phyloP scores from a whole-genome alignment of 2,329 filamentous ascomycete genomes.

The Exophiala sideris region DNA sequence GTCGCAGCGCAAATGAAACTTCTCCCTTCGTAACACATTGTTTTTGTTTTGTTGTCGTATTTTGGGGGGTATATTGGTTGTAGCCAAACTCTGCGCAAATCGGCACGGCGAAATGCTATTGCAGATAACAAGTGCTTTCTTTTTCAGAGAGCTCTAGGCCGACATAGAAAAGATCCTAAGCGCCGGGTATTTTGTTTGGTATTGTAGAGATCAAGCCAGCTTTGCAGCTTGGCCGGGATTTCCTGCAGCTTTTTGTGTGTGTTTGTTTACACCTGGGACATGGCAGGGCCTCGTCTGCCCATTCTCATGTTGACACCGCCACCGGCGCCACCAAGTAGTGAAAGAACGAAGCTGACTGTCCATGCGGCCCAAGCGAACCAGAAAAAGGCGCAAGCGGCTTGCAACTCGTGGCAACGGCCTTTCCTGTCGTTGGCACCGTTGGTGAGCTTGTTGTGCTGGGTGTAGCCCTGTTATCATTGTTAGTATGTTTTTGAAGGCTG shows the following conservation, averaged over 20 bases:
- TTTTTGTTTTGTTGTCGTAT: neutral
- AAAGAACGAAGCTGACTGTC: slow-evolving; percentile 41
- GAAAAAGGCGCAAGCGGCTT: slow-evolving; percentile 50
- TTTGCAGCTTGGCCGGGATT: neutral
- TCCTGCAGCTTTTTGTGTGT: slow-evolving; percentile 13
- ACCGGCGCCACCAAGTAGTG: slow-evolving; percentile 36
- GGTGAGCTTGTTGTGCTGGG: slow-evolving; percentile 44
- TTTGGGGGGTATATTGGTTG: neutral
- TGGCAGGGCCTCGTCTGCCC: slow-evolving; percentile 38
- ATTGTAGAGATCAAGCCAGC: neutral
- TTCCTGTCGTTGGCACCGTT: slow-evolving; percentile 37
- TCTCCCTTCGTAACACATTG: neutral
- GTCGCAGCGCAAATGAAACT: neutral
- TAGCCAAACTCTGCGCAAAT: neutral
- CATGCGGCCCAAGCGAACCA: slow-evolving; percentile 51
- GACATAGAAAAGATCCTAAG: neutral
- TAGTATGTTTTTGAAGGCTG: slow-evolving; percentile 5
- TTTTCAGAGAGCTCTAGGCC: neutral
- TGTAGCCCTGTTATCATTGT: slow-evolving; percentile 35
- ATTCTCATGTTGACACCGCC: slow-evolving; percentile 35
- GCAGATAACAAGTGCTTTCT: neutral
- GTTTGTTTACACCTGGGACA: slow-evolving; percentile 43
- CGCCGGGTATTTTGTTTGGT: neutral
- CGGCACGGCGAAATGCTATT: neutral
- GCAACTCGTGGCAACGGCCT: slow-evolving; percentile 50